These are phyloP conservation scores for Barbatosphaeria neglecta DNA, from an alignment of 495 filamentous ascomycete species.

Conservation along the genomic window DNA sequence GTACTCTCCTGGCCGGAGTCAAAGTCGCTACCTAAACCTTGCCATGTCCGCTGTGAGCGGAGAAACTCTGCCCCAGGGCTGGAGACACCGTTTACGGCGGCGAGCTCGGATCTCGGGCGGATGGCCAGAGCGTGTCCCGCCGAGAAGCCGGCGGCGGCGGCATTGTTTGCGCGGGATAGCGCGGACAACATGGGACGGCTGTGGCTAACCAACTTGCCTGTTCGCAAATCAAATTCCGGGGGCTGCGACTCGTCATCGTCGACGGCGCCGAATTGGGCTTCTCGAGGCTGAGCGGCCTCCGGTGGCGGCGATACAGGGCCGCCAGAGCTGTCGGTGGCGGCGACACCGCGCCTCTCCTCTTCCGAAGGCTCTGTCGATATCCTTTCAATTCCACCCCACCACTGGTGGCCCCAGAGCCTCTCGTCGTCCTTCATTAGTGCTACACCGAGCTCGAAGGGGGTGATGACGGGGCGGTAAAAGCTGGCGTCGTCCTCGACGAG, in stretches of 20 bases:
- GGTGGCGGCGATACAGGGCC: slow-evolving; percentile 1
- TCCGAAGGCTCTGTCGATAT: slow-evolving; percentile 15
- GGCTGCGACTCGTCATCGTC: slow-evolving; percentile 45
- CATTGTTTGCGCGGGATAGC: slow-evolving; percentile 4
- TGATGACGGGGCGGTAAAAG: slow-evolving; percentile 78
- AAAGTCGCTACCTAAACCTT: slow-evolving; percentile 83
- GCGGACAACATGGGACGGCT: slow-evolving; percentile 62
- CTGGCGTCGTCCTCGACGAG: slow-evolving; percentile 69
- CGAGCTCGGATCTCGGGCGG: slow-evolving; percentile 58
- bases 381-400: slow-evolving; percentile 62
- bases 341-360: too few relatives aligned
- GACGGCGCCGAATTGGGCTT: slow-evolving; percentile 3
- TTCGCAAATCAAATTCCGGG: slow-evolving; percentile 86
- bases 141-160: slow-evolving; percentile 11
- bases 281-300: slow-evolving; percentile 7
- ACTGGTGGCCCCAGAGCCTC: slow-evolving; percentile 65
- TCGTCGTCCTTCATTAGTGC: slow-evolving; percentile 57
- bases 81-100: slow-evolving; percentile 63
- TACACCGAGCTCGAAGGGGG: slow-evolving; percentile 78
- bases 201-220: slow-evolving; percentile 72
- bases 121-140: slow-evolving; percentile 35
- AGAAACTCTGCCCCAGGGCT: slow-evolving; percentile 88
- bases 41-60: slow-evolving; percentile 75
- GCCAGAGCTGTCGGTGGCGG: neutral
- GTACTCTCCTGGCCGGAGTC: slow-evolving; percentile 53